phyloP scores from a whole-genome alignment of 2,329 filamentous ascomycete species.

The Hymenoscyphus albidus region DNA sequence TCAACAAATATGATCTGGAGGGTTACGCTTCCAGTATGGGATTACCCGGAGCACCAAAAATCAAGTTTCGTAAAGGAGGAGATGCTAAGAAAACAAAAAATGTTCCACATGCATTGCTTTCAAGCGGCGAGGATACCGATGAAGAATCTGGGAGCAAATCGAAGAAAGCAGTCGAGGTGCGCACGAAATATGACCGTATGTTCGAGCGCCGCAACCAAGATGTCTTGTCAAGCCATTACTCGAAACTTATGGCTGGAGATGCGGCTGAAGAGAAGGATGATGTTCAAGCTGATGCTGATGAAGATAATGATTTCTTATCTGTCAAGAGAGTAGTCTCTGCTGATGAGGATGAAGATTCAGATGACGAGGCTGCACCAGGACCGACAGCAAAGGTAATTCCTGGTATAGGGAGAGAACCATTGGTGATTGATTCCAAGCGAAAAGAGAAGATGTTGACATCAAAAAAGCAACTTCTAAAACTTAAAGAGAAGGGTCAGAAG shows the following conservation, averaged over 20 bases:
- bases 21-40: conserved; percentile 82
- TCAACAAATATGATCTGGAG: conserved; percentile 79
- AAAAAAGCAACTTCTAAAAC: conserved; percentile 90
- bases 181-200: conserved; percentile 97
- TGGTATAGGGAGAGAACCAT: conserved; percentile 63
- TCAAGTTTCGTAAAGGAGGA: conserved; percentile 89
- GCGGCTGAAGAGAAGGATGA: conserved; percentile 42
- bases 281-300: conserved; percentile 52
- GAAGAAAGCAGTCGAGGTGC: conserved; percentile 65
- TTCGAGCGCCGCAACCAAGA: conserved; percentile 96
- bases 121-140: conserved; percentile 57
- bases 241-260: conserved; percentile 71
- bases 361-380: conserved; percentile 40
- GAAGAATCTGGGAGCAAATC: conserved; percentile 50
- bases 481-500: conserved; percentile 81
- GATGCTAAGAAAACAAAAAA: conserved; percentile 87
- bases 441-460: conserved; percentile 92
- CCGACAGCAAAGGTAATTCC: conserved; percentile 57
- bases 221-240: conserved; percentile 89
- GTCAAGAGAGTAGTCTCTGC: conserved; percentile 79
- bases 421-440: conserved; percentile 90
- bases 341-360: conserved; percentile 42
- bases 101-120: conserved; percentile 66
- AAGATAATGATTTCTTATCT: conserved; percentile 79
- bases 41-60: conserved; percentile 84